Evolutionary conservation across 805 yeast genomes (phyloP), one percentile per base, ranked within the genome.

Genomic region (Metschnikowia henanensis): DNA sequence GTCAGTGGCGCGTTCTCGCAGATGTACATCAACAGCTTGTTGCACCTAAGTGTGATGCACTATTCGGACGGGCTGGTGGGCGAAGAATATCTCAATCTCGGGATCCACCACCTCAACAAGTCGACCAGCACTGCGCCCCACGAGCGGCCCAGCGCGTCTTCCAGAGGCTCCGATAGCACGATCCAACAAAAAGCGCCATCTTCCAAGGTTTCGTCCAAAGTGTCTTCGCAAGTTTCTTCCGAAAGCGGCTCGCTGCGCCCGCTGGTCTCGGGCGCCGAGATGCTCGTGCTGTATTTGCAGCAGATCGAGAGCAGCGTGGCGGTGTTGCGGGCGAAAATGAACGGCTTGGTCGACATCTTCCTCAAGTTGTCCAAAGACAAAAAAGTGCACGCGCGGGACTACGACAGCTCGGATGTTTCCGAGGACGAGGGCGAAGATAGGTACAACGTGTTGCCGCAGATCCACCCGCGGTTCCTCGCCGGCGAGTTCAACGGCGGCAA

Each of bases 401-500:
- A 71, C 48, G 69, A 68, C 47, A 60, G 62, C 3, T 64, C 72
- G 2, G 75, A 68, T 45, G 60, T 55, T 5, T 62, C 71, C 0
- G 70, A 64, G n/a, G 62, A 55, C 12, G 62, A 56, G 30, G 61
- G 72, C 5, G 65, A 62, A 39, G 69, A 65, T 26, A 49, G 75
- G 18, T 62, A 54, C 47, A 62, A 69, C 37, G 39, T 63, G 13
- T 48, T 83, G 28, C 94, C 92, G 0, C 84, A 84, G 57, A 65
- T 82, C 2, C 79, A 81, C 50, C 90, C 94, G 7, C 70, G 94
- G 46, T 83, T 85, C 54, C 63, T 86, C 16, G 71, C 75, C 32
- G 80, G 81, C 22, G 79, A 77, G 42, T 85, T 81, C 59, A 81
- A 81, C 52, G 92, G 90, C 15, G 92, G 91, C n/a, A 81, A 83